Evolutionary conservation across 352 stramenopile genomes (phyloP), one percentile per base, ranked within the genome.

Genomic region (Phytophthora agathidicida): DNA sequence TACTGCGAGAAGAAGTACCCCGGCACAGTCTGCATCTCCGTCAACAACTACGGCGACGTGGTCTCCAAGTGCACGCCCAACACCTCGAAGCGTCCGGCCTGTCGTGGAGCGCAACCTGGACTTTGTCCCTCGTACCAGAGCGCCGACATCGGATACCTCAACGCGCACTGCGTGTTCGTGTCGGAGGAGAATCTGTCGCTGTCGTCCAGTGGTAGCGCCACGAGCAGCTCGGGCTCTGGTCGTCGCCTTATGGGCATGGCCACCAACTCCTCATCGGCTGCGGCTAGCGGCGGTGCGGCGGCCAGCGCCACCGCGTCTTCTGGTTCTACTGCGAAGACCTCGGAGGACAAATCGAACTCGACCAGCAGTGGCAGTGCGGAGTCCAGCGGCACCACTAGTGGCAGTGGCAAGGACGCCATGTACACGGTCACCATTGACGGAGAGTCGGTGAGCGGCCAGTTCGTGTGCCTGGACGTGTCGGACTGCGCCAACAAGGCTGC

Each of bases 11-110:
- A 75, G 57, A 85, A 70, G 5, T 95, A 77, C 56, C 69, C 83
- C 0, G 79, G 64, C 33, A 93, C 86, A 1, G 82, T 71, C 47
- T 95, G 86, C 58, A 93, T 95, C 54, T 68, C 71, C 20, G 80
- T 95, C 36, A 77, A 91, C 67, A 85, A 79, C 41, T 91, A 91
- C 44, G 83, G 82, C 45, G 81, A 88, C 42, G 61, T 81, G n/a
- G 57, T 81, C 14, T 73, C 69, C 24, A 95, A 95, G 59, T 95
- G 86, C 68, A 95, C 86, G 19, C 86, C 86, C 38, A 91, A 95
- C 71, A 89, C 85, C 13, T 64, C 80, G 44, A 74, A 77, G 48
- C 83, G 83, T 3, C 83, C 83, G 0, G 86, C 84, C n/a, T 95
- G 86, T 47, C 82, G 77, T 17, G 83, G 84, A 14, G 77, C 71